Evolutionary conservation across 352 stramenopile genomes (phyloP).

Genomic region (Phytophthora colocasiae): DNA sequence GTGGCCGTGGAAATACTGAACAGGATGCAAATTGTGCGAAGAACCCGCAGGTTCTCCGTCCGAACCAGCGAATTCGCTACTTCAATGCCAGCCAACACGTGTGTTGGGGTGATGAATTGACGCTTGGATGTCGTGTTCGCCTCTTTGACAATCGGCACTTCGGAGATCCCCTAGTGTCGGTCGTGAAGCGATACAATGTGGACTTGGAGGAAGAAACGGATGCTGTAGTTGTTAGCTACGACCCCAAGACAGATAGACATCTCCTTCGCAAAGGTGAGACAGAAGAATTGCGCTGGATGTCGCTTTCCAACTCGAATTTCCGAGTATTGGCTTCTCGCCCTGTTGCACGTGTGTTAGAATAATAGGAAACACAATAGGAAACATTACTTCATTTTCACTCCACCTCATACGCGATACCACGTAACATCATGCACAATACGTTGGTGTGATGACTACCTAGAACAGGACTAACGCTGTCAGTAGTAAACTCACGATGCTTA

Average conservation of each 20-base stretch:
- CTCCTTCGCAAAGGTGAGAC: slow-evolving; percentile 51
- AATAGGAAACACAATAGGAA: slow-evolving; percentile 6
- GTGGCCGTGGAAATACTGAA: slow-evolving; percentile 13
- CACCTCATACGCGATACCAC: slow-evolving; percentile 7
- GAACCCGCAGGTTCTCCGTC: slow-evolving; percentile 18
- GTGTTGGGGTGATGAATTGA: slow-evolving; percentile 75
- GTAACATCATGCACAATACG: slow-evolving; percentile 18
- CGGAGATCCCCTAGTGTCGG: slow-evolving; percentile 42
- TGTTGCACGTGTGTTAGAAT: slow-evolving; percentile 35
- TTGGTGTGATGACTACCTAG: slow-evolving; percentile 11
- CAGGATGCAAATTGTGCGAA: slow-evolving; percentile 27
- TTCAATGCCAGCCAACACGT: slow-evolving; percentile 68
- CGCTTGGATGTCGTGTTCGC: slow-evolving; percentile 49
- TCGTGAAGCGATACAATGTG: slow-evolving; percentile 46
- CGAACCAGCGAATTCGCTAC: slow-evolving; percentile 52
- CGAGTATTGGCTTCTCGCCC: slow-evolving; percentile 43
- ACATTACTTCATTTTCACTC: slow-evolving; percentile 10
- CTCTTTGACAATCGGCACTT: slow-evolving; percentile 57
- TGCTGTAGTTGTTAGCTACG: slow-evolving; percentile 53
- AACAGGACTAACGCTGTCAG: neutral
- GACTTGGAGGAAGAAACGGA: slow-evolving; percentile 59
- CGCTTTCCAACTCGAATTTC: slow-evolving; percentile 59
- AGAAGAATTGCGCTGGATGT: slow-evolving; percentile 58
- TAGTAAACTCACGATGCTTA: neutral
- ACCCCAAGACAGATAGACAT: slow-evolving; percentile 49